Conservation (phyloP, 306 rosid genomes). For the Vicia villosa region DNA sequence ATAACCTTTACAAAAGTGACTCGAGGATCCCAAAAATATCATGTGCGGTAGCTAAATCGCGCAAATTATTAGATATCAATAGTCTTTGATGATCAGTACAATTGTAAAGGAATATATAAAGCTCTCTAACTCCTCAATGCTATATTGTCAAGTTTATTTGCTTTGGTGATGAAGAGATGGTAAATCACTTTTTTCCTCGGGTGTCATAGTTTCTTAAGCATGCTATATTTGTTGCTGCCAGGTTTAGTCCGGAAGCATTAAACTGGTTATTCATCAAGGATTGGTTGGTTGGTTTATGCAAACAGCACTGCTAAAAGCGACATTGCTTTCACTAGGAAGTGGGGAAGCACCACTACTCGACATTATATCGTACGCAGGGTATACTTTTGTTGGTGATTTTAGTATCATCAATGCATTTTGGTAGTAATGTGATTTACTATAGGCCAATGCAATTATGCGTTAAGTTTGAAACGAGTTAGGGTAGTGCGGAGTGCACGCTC, state of each 20-base stretch:
- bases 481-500: no score
- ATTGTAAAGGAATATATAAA: not conserved
- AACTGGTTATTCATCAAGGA: constrained; percentile 88
- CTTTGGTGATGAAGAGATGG: constrained; percentile 24
- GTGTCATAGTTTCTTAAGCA: constrained; percentile 19
- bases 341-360: constrained; percentile 87
- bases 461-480: no score
- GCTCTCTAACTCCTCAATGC: not conserved
- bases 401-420: no score
- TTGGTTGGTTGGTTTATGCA: constrained; percentile 90
- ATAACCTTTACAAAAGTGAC: not conserved
- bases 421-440: no score
- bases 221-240: constrained; percentile 39
- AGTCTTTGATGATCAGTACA: not conserved
- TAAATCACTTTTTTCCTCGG: not conserved
- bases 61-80: not conserved
- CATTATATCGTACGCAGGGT: constrained; percentile 82
- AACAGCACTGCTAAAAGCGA: constrained; percentile 64
- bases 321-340: constrained; percentile 68
- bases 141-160: not conserved
- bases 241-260: constrained; percentile 91
- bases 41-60: not conserved
- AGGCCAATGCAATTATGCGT: no score
- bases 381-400: no score
- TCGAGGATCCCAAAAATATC: not conserved